Conservation (phyloP, 192 early-diverging fungal genomes). For the Coemansia asiatica region DNA sequence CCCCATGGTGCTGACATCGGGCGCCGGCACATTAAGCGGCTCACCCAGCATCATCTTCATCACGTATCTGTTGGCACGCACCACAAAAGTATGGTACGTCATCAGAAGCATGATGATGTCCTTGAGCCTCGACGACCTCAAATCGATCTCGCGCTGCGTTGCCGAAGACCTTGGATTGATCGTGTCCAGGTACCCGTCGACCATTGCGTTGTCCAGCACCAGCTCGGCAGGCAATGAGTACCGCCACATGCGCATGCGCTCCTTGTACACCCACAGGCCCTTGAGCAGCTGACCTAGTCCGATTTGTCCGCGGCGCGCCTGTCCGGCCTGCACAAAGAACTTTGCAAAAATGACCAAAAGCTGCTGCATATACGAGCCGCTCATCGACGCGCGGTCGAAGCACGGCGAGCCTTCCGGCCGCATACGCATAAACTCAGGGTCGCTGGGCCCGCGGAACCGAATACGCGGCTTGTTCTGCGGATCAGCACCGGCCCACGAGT, state of each 20-base stretch:
- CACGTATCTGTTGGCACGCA: constrained; percentile 44
- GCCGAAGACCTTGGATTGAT: constrained; percentile 28
- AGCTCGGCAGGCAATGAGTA: constrained; percentile 30
- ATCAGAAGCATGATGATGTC: constrained; percentile 37
- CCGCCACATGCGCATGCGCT: constrained; percentile 49
- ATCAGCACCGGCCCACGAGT: constrained; percentile 29
- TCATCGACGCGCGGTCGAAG: constrained; percentile 27
- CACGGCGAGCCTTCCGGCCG: constrained; percentile 42
- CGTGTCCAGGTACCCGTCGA: constrained; percentile 31
- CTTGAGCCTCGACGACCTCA: constrained; percentile 39
- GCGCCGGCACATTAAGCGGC: constrained; percentile 39
- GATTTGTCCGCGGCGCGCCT: constrained; percentile 21
- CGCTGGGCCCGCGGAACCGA: constrained; percentile 41
- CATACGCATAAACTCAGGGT: constrained; percentile 33
- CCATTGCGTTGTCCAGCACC: constrained; percentile 28
- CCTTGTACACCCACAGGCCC: constrained; percentile 41
- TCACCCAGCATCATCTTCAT: constrained; percentile 55
- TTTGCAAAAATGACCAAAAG: constrained; percentile 36
- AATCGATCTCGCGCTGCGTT: constrained; percentile 35
- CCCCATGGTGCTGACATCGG: constrained; percentile 32
- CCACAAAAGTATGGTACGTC: constrained; percentile 44
- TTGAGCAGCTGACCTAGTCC: constrained; percentile 29
- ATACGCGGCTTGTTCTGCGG: constrained; percentile 3
- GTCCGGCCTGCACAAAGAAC: constrained; percentile 21
- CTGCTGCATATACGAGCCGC: constrained; percentile 36